Conservation (phyloP, 192 early-diverging fungal genomes). For the Backusella circina region DNA sequence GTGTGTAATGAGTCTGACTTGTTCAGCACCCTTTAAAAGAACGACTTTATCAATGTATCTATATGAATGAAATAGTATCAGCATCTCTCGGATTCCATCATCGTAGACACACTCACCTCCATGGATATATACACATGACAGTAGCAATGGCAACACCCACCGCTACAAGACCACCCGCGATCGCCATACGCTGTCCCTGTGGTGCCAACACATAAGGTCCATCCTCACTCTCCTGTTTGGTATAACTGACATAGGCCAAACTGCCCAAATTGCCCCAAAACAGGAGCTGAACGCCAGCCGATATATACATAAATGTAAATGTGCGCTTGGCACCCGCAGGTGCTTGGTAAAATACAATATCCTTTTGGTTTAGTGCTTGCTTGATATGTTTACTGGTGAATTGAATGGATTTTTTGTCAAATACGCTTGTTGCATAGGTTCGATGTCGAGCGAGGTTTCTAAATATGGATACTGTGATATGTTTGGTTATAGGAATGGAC, state of each 20-base stretch:
- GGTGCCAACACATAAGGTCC: constrained; percentile 27
- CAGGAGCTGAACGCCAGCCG: constrained; percentile 33
- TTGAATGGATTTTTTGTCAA: constrained; percentile 14
- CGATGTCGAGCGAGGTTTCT: neutral
- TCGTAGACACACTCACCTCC: too few relatives aligned
- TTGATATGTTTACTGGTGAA: constrained; percentile 18
- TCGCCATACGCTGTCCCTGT: constrained; percentile 24
- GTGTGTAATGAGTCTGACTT: constrained; percentile 24
- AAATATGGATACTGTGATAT: neutral
- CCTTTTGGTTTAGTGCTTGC: constrained; percentile 17
- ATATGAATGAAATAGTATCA: too few relatives aligned
- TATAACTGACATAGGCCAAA: constrained; percentile 32
- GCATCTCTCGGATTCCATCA: too few relatives aligned
- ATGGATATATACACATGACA: constrained; percentile 38
- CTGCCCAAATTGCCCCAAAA: constrained; percentile 40
- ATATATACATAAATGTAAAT: constrained; percentile 35
- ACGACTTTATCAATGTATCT: constrained; percentile 34
- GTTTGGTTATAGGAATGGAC: too few relatives aligned
- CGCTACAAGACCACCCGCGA: constrained; percentile 25
- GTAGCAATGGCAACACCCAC: constrained; percentile 27
- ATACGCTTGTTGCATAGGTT: neutral
- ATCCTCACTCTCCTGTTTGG: constrained; percentile 24
- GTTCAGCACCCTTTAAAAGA: constrained; percentile 22
- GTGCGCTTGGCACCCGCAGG: constrained; percentile 18
- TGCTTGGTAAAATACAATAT: constrained; percentile 30